Base-by-base conservation (phyloP, 768 basidiomycete species). In the Lactarius indigo region DNA sequence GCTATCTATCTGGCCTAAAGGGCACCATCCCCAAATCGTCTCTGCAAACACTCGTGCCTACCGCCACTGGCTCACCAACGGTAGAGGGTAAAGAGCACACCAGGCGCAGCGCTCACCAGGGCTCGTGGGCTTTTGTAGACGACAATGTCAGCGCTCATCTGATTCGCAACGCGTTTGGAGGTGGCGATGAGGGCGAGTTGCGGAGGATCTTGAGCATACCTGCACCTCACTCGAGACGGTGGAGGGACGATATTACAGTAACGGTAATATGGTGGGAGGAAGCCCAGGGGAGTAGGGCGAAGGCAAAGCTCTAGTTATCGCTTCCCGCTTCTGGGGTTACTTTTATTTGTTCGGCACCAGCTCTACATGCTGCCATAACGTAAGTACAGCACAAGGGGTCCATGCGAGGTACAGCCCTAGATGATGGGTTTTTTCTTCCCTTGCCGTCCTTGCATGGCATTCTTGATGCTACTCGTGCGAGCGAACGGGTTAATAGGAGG, bases 161-260 rank as follows among this genome's bases (percentile, higher is more conserved):
- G 20, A 92, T 96, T 64, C 83, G 94, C 68, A 96, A 96, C 73
- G 92, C 94, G n/a, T 86, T 95, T 66, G 92, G 92, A n/a, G 93
- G 94, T 35, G 90, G 85, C 2, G 84, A 95, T 73, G 80, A 83
- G 62, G 73, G 64, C 57, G 76, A 77, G 59, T 80, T 96, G 65
- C 82, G 86, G 59, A 81, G 79, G 73, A 68, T 86, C 63, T 77
- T 94, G 73, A 94, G 92, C 75, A 94, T 96, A 55, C 91, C 93
- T n/a, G 81, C 90, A 6, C 91, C 92, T 18, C 77, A 85, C 69
- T 87, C 92, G 31, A 81, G 94, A 71, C 81, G 89, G 63, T 90
- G 86, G 74, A 82, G 94, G 54, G 94, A 96, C 73, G 94, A 96
- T 75, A 83, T 89, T 37, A 93, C 91, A 1, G 92, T 92, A 26